Evolutionary conservation across 2,329 filamentous ascomycete genomes (phyloP).

Genomic region (Huntiella moniliformis): DNA sequence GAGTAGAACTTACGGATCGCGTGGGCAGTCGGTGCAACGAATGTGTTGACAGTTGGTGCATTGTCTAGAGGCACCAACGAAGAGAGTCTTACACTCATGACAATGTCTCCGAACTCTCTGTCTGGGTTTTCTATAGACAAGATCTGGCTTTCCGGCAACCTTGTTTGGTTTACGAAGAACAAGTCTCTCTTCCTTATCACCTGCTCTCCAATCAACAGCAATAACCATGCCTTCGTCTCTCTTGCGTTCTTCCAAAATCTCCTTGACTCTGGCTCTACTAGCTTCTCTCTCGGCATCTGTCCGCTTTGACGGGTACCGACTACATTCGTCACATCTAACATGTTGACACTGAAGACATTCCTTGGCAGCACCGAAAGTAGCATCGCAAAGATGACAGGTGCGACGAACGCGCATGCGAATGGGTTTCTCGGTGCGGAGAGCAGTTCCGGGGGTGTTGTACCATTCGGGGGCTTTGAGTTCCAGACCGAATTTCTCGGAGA

Average conservation of each 20-base stretch:
- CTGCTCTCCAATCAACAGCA: conserved; percentile 19
- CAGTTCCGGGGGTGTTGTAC: conserved; percentile 32
- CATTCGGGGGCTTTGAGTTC: conserved; percentile 36
- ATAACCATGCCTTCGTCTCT: conserved; percentile 27
- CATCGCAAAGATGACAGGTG: conserved; percentile 64
- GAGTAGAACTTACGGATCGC: conserved; percentile 47
- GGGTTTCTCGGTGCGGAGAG: conserved; percentile 51
- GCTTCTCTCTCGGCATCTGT: conserved; percentile 34
- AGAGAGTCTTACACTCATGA: conserved; percentile 51
- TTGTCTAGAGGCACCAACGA: conserved; percentile 36
- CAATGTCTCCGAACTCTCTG: conserved; percentile 61
- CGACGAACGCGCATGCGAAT: conserved; percentile 63
- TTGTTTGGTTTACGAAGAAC: conserved; percentile 45
- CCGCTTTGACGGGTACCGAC: conserved; percentile 51
- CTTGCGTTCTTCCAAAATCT: conserved; percentile 36
- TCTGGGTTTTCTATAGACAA: conserved; percentile 51
- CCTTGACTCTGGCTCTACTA: conserved; percentile 29
- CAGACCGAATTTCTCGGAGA: conserved; percentile 36
- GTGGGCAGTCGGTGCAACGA: conserved; percentile 63
- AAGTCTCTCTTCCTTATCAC: conserved; percentile 23
- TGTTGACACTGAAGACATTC: conserved; percentile 64
- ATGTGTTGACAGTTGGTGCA: conserved; percentile 53
- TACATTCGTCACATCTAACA: conserved; percentile 61
- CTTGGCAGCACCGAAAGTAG: conserved; percentile 53
- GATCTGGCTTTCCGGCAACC: conserved; percentile 43